A percentile compares a stretch with the other conserved stretches of the same genome.
These are phyloP conservation scores for Cytospora piceicola DNA, from an alignment of 2,329 filamentous ascomycete genomes.

Conservation along the genomic window DNA sequence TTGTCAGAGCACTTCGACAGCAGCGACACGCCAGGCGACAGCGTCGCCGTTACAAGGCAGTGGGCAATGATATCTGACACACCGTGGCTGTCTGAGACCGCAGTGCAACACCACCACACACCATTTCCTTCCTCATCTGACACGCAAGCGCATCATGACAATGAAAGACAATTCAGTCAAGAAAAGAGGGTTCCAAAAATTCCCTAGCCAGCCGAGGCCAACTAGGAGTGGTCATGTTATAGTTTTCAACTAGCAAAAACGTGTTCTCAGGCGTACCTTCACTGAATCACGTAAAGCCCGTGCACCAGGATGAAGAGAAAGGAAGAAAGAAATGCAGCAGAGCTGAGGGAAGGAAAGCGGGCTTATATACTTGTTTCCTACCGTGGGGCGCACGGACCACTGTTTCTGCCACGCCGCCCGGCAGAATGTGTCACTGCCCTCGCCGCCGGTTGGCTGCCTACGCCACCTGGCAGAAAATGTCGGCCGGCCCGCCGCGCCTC, in stretches of 20 bases:
- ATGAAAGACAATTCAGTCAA: slow-evolving; percentile 54
- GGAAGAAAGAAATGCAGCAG: slow-evolving; percentile 39
- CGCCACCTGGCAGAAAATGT: background rate
- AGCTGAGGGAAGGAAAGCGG: slow-evolving; percentile 24
- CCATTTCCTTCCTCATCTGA: slow-evolving; percentile 54
- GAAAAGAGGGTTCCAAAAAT: slow-evolving; percentile 69
- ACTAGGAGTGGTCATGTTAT: slow-evolving; percentile 75
- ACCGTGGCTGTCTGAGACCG: background rate
- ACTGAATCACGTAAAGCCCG: slow-evolving; percentile 82
- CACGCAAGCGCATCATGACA: slow-evolving; percentile 47
- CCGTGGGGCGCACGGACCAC: slow-evolving; percentile 5
- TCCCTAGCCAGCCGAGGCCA: slow-evolving; percentile 73
- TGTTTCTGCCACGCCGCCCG: slow-evolving; percentile 4
- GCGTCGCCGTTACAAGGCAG: background rate
- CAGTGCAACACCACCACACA: background rate
- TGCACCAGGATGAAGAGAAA: slow-evolving; percentile 66
- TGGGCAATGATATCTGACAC: no score
- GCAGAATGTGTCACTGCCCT: slow-evolving; percentile 4
- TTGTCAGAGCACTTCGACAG: no score
- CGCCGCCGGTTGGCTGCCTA: background rate
- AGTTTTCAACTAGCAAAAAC: slow-evolving; percentile 94
- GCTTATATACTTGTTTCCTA: slow-evolving; percentile 28
- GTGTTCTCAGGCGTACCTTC: slow-evolving; percentile 85
- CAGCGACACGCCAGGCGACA: background rate
- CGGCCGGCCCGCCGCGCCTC: no score